phyloP scores from a whole-genome alignment of 2,329 filamentous ascomycete species.

The Beauveria asiatica region DNA sequence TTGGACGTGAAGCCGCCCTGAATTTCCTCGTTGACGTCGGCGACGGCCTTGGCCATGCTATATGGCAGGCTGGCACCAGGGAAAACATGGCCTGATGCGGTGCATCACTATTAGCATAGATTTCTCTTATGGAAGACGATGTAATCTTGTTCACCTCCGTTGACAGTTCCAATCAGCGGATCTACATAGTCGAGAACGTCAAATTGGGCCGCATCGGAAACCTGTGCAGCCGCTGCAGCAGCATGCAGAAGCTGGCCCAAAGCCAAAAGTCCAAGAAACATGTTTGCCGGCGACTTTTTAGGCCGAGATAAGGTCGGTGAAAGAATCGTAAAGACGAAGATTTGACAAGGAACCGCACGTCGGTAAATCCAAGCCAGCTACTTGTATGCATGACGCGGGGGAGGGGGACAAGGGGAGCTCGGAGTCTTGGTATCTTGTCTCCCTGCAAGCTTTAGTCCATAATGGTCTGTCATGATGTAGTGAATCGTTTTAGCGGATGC shows the following conservation, averaged over 20 bases:
- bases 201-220: background rate
- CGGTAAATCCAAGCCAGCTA: background rate
- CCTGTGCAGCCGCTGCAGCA: background rate
- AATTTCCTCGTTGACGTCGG: slow-evolving; percentile 19
- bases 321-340: background rate
- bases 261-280: background rate
- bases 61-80: slow-evolving; percentile 22
- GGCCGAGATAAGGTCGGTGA: background rate
- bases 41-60: slow-evolving; percentile 23
- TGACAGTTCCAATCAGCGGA: slow-evolving; percentile 20
- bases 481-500: background rate
- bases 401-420: background rate
- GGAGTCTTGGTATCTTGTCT: background rate
- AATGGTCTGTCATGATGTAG: slow-evolving; percentile 7
- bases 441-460: background rate
- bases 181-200: slow-evolving; percentile 19
- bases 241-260: background rate
- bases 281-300: background rate
- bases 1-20: slow-evolving; percentile 21
- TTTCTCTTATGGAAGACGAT: background rate
- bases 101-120: background rate
- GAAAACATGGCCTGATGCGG: slow-evolving; percentile 19
- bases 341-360: background rate
- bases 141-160: slow-evolving; percentile 15
- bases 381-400: background rate